Evolutionary conservation across 2,329 filamentous ascomycete species (phyloP).

Genomic region (Sphaerostilbella broomeana): DNA sequence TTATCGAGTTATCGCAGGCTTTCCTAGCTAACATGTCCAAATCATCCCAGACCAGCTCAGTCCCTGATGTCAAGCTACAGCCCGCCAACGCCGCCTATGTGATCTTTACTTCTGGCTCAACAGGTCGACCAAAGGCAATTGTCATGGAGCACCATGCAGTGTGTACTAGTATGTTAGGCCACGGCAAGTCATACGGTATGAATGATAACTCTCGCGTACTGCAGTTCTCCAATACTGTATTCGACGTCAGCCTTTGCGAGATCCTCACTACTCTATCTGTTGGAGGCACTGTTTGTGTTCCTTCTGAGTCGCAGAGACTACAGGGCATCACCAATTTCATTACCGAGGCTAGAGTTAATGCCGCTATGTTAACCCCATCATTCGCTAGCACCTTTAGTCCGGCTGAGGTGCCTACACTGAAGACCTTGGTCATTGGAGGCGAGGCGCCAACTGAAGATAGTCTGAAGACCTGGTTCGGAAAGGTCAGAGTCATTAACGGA

Average conservation of each 20-base stretch:
- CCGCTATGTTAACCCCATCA: conserved; percentile 3
- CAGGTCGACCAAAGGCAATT: neutral
- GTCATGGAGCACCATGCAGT: neutral
- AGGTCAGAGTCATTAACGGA: conserved; percentile 13
- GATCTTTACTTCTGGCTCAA: neutral
- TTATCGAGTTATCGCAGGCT: neutral
- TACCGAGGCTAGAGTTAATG: neutral
- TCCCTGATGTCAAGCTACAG: neutral
- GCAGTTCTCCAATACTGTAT: neutral
- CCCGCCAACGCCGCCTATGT: neutral
- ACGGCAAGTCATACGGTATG: neutral
- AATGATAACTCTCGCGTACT: neutral
- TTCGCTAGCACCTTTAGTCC: neutral
- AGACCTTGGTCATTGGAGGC: conserved; percentile 6
- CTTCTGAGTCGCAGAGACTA: neutral
- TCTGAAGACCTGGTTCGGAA: conserved; percentile 15
- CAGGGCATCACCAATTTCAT: conserved; percentile 7
- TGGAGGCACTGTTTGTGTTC: neutral
- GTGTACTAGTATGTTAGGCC: neutral
- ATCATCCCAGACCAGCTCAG: neutral
- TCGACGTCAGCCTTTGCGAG: conserved; percentile 3
- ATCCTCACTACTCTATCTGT: neutral
- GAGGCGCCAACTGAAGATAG: conserved; percentile 11
- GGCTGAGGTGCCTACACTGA: conserved; percentile 2
- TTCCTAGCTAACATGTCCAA: neutral